Conservation (phyloP, 805 yeast species). For the Starmera dryadoides region DNA sequence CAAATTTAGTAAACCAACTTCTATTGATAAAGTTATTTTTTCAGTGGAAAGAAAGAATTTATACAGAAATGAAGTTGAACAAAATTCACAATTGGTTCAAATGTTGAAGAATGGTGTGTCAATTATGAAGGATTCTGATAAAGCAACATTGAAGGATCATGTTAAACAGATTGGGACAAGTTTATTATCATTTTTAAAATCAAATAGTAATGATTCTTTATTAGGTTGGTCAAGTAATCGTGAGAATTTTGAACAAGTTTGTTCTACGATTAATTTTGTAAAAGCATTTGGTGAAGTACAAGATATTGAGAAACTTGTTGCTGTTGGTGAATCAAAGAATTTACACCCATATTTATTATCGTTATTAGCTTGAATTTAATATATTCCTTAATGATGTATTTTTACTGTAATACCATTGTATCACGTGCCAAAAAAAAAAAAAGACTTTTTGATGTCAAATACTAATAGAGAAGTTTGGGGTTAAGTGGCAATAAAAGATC, state of each 20-base stretch:
- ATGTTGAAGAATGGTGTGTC: slow-evolving; percentile 10
- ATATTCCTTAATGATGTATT: too few species aligned
- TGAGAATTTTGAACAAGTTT: slow-evolving; percentile 2
- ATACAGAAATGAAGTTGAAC: slow-evolving; percentile 44
- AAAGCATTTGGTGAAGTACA: background rate
- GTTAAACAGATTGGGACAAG: too few species aligned
- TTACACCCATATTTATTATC: slow-evolving; percentile 1
- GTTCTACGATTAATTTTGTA: background rate
- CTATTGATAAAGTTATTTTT: slow-evolving; percentile 40
- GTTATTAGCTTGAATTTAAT: background rate
- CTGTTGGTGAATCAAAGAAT: background rate
- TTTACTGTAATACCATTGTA: too few species aligned
- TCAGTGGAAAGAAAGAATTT: slow-evolving; percentile 62
- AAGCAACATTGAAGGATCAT: too few species aligned
- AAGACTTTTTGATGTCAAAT: too few species aligned
- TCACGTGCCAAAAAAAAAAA: too few species aligned
- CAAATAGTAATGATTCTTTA: background rate
- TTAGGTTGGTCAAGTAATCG: slow-evolving; percentile 6
- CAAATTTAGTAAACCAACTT: slow-evolving; percentile 7
- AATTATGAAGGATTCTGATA: too few species aligned
- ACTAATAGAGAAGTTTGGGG: too few species aligned
- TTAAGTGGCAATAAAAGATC: too few species aligned
- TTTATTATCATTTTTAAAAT: background rate
- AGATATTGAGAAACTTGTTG: background rate
- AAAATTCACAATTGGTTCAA: slow-evolving; percentile 12